phyloP scores from a whole-genome alignment of 2,329 filamentous ascomycete genomes.

The Colletotrichum camelliae region DNA sequence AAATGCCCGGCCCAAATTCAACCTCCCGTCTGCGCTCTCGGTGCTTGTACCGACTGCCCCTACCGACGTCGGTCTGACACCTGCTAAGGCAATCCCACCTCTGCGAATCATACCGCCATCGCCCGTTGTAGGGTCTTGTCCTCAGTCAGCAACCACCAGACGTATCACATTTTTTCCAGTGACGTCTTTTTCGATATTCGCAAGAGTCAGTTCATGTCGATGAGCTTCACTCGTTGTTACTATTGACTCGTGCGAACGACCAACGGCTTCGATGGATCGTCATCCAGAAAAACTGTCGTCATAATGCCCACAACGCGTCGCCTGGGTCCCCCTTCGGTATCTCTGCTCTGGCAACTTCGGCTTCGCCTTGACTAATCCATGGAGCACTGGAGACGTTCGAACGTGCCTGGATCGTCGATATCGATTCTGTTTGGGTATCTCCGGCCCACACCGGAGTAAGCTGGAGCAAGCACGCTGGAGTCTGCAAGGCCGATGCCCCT shows the following conservation, averaged over 20 bases:
- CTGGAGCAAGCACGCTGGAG: neutral
- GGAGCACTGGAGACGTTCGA: conserved; percentile 8
- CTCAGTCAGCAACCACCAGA: conserved; percentile 16
- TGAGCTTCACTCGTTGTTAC: neutral
- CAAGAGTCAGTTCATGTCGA: conserved; percentile 4
- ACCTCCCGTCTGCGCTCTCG: neutral
- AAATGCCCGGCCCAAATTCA: neutral
- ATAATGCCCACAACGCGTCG: conserved; percentile 20
- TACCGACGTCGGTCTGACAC: conserved; percentile 4
- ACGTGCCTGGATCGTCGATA: neutral
- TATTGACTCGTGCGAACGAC: conserved; percentile 18
- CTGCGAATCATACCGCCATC: conserved; percentile 7
- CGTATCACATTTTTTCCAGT: neutral
- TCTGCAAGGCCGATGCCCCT: conserved; percentile 1
- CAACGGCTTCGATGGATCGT: neutral
- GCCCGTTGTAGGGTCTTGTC: neutral
- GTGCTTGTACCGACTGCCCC: neutral
- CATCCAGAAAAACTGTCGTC: conserved; percentile 16
- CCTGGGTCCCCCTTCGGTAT: conserved; percentile 6
- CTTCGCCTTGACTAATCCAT: conserved; percentile 19
- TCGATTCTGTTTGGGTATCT: neutral
- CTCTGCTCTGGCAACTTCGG: conserved; percentile 3
- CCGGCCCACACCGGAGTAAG: conserved; percentile 1
- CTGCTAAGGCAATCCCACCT: neutral
- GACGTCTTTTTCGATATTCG: neutral